Evolutionary conservation across 1,284 basidiomycete genomes (phyloP), one percentile per base, ranked within the genome.

Genomic region (Sporisorium reilianum): DNA sequence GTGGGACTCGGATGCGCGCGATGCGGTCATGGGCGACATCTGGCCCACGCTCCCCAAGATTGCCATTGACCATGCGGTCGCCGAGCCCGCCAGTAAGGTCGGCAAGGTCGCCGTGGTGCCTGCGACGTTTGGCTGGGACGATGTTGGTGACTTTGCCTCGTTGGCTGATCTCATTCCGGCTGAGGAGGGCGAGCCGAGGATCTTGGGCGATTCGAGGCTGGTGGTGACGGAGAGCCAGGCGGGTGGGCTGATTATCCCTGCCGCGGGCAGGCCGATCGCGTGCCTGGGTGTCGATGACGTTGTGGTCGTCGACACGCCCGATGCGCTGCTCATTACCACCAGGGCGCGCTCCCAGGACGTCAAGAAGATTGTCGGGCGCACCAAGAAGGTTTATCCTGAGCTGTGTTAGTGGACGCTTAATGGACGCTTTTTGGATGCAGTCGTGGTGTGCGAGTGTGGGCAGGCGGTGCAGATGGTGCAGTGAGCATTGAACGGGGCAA

Each of bases 111-210:
- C 83, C 2, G 83, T 84, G 11, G 74, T 84, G 1, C 83, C 83
- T 0, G 83, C 83, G 32, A 84, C 83, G 2, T 84, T 84, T 32
- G 83, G 83, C 65, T 84, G 83, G 83, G 83, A 84, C 52, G 83
- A 84, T 41, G 83, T 84, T 16, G 83, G 83, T 34, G 83, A 84
- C 61, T 84, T 84, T 60, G 64, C 82, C 12, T 72, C 65, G 26
- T 65, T 84, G 36, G 81, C 83, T 16, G 83, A 83, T 42, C 60
- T 84, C n/a, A 71, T 84, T 25, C 81, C 83, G 7, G 82, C 83
- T 8, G 82, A 84, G 28, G 78, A 81, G 67, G 81, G 81, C 18
- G 77, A 84, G 69, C 80, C 83, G n/a, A 61, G 83, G 28, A 77
- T 84, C 50, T 63, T 84, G n/a, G 83, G 83, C 7, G 83, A 84